Conservation (phyloP, 2,329 filamentous ascomycete species). For the Tolypocladium nubicola region DNA sequence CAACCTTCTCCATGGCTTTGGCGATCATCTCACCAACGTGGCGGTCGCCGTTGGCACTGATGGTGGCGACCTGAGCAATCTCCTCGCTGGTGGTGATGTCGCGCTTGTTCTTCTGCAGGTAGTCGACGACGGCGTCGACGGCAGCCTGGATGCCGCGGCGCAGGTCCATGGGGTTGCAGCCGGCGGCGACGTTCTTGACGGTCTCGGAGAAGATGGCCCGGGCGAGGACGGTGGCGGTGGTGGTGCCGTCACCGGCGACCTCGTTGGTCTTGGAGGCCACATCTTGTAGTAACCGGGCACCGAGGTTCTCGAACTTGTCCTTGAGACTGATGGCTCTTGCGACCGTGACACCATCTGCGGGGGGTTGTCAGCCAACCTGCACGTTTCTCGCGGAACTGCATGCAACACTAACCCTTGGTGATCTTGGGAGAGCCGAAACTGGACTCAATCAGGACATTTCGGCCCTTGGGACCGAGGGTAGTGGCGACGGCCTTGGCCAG, state of each 20-base stretch:
- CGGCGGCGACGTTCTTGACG: constrained; percentile 98
- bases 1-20: constrained; percentile 99
- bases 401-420: constrained; percentile 69
- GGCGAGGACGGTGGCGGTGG: constrained; percentile 92
- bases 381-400: background rate
- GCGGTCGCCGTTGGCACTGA: constrained; percentile 91
- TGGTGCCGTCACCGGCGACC: constrained; percentile 96
- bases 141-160: constrained; percentile 94
- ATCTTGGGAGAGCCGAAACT: constrained; percentile 99
- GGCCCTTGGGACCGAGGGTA: constrained; percentile 93
- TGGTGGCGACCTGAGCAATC: constrained; percentile 96
- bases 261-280: constrained; percentile 99
- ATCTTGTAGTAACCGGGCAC: constrained; percentile 91
- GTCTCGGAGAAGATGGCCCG: constrained; percentile 99
- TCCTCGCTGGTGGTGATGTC: constrained; percentile 97
- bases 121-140: constrained; percentile 89
- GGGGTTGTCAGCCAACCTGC: background rate
- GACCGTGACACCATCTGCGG: constrained; percentile 73
- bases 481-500: constrained; percentile 93
- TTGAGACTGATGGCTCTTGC: constrained; percentile 84
- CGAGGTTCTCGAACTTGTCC: constrained; percentile 99
- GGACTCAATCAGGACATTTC: constrained; percentile 97
- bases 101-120: constrained; percentile 89
- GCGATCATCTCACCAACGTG: constrained; percentile 95
- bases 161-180: constrained; percentile 99